Percentiles rank a stretch among this genome's conserved stretches.
phyloP scores from a whole-genome alignment of 1,139 yeast species.

The Candida buenavistaensis region DNA sequence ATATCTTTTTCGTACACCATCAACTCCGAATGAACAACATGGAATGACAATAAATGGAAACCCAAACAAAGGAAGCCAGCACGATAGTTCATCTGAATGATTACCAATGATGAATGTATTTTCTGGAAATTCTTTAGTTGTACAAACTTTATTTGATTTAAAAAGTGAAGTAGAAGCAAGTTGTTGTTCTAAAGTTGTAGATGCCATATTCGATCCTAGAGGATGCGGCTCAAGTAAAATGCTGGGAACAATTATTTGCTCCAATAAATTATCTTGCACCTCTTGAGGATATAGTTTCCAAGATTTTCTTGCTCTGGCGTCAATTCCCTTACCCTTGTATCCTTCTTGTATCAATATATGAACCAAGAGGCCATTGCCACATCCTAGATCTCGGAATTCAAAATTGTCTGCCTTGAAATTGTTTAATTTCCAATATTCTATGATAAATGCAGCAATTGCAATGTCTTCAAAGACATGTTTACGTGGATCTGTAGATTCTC shows the following conservation, averaged over 20 bases:
- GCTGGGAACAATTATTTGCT: conserved; percentile 79
- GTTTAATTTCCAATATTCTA: conserved; percentile 78
- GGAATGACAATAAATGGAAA: conserved; percentile 91
- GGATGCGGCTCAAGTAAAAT: conserved; percentile 70
- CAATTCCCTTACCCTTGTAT: conserved; percentile 78
- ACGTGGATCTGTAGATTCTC: conserved; percentile 88
- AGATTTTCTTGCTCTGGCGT: conserved; percentile 85
- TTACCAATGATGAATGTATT: conserved; percentile 88
- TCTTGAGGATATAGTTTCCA: conserved; percentile 74
- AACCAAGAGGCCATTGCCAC: conserved; percentile 91
- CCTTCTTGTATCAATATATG: conserved; percentile 79
- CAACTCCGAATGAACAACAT: conserved; percentile 87
- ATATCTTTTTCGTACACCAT: conserved; percentile 73
- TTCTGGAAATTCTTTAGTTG: conserved; percentile 63
- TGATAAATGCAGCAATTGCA: conserved; percentile 91
- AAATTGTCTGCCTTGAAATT: conserved; percentile 48
- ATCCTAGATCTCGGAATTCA: conserved; percentile 86
- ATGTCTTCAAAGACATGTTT: conserved; percentile 97
- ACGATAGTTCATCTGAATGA: conserved; percentile 92
- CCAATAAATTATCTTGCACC: conserved; percentile 58
- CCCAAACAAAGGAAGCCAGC: conserved; percentile 91
- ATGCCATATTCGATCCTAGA: conserved; percentile 51
- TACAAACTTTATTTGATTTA: conserved; percentile 57
- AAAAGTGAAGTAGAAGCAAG: conserved; percentile 53
- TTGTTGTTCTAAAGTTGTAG: conserved; percentile 55